Evolutionary conservation across 148 eudicot genomes (phyloP).

Genomic region (Simmondsia chinensis): DNA sequence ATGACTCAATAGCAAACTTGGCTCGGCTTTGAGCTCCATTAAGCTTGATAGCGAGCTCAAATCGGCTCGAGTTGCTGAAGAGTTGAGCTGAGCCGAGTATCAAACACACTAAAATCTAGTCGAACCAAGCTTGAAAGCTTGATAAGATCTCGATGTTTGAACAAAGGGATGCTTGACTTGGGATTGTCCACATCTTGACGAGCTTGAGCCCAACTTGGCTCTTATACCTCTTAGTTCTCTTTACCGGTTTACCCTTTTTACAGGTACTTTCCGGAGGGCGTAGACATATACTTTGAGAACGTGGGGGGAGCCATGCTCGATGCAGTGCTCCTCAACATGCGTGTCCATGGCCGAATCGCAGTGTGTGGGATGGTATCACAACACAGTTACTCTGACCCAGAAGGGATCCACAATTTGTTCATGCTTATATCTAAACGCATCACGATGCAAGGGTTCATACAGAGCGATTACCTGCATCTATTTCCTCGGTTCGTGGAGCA

Average conservation of each 20-base stretch:
- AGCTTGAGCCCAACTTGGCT: neutral
- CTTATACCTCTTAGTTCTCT: neutral
- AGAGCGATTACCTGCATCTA: conserved; percentile 62
- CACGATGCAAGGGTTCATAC: conserved; percentile 64
- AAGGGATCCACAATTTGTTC: conserved; percentile 51
- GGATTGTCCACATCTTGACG: neutral
- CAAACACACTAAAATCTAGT: too few relatives aligned
- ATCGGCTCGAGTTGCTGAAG: too few relatives aligned
- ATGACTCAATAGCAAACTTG: too few relatives aligned
- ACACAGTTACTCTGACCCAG: conserved; percentile 24
- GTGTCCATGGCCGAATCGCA: conserved; percentile 57
- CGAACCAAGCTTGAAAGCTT: too few relatives aligned
- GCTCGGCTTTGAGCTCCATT: too few relatives aligned
- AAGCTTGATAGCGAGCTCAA: too few relatives aligned
- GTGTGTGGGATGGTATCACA: conserved; percentile 83
- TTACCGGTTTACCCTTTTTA: neutral
- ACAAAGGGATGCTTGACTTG: too few relatives aligned
- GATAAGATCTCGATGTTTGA: too few relatives aligned
- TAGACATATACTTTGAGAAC: conserved; percentile 85
- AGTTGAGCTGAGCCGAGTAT: too few relatives aligned
- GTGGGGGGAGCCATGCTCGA: conserved; percentile 91
- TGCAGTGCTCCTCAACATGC: conserved; percentile 84
- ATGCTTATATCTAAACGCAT: conserved; percentile 39
- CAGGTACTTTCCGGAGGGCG: conserved; percentile 75
- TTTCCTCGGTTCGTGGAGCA: conserved; percentile 50